A percentile compares a stretch with the other conserved stretches of the same genome.
Conservation (phyloP, 2,329 filamentous ascomycete genomes). For the Arthrobotrys pseudoclavata region DNA sequence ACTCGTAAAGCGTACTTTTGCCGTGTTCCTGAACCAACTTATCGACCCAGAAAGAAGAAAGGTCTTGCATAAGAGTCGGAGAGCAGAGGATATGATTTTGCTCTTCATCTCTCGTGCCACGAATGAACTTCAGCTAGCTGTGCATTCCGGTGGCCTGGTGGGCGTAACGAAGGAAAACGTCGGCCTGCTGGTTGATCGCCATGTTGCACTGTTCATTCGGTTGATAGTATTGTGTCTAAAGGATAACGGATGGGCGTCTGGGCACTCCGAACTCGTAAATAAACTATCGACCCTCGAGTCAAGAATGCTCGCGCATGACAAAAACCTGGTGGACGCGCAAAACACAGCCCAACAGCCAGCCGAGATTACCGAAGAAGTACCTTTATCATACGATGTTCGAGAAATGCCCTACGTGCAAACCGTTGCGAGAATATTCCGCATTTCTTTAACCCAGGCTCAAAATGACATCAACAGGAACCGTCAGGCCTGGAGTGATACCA, state of each 20-base stretch:
- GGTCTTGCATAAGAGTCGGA: constrained; percentile 91
- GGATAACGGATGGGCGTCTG: constrained; percentile 85
- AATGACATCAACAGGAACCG: constrained; percentile 87
- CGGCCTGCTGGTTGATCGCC: constrained; percentile 88
- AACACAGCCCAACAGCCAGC: constrained; percentile 62
- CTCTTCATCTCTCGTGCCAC: constrained; percentile 97
- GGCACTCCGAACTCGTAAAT: constrained; percentile 84
- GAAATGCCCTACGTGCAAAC: constrained; percentile 95
- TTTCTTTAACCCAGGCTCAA: constrained; percentile 83
- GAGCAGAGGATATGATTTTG: constrained; percentile 90
- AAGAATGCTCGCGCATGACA: constrained; percentile 93
- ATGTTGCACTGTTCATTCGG: constrained; percentile 93
- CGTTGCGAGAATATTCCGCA: constrained; percentile 87
- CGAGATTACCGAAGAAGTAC: constrained; percentile 78
- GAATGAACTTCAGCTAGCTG: constrained; percentile 78
- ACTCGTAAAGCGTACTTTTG: constrained; percentile 93
- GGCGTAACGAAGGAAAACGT: constrained; percentile 68
- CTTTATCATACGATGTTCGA: constrained; percentile 90
- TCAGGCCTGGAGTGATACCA: constrained; percentile 88
- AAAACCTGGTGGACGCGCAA: constrained; percentile 79
- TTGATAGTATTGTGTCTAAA: constrained; percentile 83
- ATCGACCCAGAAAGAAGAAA: constrained; percentile 90
- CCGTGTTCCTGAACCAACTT: constrained; percentile 91
- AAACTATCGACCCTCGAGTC: constrained; percentile 86
- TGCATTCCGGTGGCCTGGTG: constrained; percentile 49